These are phyloP conservation scores for Boletus barrowsii DNA, from an alignment of 768 basidiomycete genomes.

Conservation along the genomic window DNA sequence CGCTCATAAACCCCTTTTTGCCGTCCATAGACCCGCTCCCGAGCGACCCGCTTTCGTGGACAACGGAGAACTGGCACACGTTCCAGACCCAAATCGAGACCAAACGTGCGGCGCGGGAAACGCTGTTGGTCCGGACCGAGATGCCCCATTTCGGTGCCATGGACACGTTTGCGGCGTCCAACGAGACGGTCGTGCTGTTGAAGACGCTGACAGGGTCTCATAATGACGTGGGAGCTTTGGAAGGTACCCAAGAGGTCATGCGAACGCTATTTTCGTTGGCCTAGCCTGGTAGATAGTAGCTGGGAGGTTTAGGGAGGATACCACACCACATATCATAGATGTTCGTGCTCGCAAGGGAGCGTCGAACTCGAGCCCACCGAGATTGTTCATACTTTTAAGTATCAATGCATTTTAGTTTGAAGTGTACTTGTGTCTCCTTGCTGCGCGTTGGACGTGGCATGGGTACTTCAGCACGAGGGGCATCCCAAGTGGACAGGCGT, in stretches of 20 bases:
- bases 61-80: slow-evolving; percentile 43
- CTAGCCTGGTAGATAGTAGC: background rate
- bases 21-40: slow-evolving; percentile 45
- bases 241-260: slow-evolving; percentile 69
- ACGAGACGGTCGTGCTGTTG: slow-evolving; percentile 51
- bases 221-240: slow-evolving; percentile 52
- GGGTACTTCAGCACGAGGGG: too few relatives aligned
- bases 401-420: too few relatives aligned
- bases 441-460: too few relatives aligned
- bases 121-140: slow-evolving; percentile 43
- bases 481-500: too few relatives aligned
- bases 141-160: slow-evolving; percentile 50
- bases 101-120: slow-evolving; percentile 41
- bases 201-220: slow-evolving; percentile 60
- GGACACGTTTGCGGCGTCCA: slow-evolving; percentile 47
- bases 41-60: slow-evolving; percentile 26
- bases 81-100: slow-evolving; percentile 38
- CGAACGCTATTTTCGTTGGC: slow-evolving; percentile 26
- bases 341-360: too few relatives aligned
- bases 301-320: background rate
- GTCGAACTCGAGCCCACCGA: too few relatives aligned
- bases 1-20: slow-evolving; percentile 61
- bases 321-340: background rate
- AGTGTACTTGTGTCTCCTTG: too few relatives aligned
- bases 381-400: too few relatives aligned